phyloP scores from a whole-genome alignment of 2,329 filamentous ascomycete species.

The Pseudogymnoascus sp. region DNA sequence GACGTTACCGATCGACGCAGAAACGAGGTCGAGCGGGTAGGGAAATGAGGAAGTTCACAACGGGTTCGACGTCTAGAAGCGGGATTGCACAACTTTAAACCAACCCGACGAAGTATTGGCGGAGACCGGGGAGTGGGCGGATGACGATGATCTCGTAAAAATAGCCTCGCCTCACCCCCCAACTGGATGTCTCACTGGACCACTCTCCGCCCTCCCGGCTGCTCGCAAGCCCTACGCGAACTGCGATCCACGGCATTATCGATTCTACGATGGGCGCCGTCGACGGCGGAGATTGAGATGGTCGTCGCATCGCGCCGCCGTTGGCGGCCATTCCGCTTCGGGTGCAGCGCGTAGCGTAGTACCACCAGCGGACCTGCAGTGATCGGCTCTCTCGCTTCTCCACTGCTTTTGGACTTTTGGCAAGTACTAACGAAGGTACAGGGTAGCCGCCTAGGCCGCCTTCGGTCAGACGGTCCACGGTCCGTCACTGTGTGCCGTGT shows the following conservation, averaged over 20 bases:
- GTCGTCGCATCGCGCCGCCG: not conserved
- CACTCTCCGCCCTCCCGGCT: not conserved
- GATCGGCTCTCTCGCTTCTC: not conserved
- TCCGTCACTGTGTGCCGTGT: not conserved
- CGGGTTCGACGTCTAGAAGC: not conserved
- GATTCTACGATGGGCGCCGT: not conserved
- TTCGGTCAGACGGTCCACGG: not conserved
- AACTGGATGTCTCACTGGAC: not conserved
- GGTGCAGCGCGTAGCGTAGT: not conserved
- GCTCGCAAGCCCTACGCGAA: not conserved
- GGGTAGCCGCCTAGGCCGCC: not conserved
- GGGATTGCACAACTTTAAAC: constrained; percentile 3
- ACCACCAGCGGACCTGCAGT: not conserved
- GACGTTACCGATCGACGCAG: not conserved
- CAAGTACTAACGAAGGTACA: not conserved
- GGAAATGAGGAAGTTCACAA: not conserved
- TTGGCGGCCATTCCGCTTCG: not conserved
- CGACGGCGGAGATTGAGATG: not conserved
- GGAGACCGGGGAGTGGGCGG: not conserved
- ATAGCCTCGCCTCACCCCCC: not conserved
- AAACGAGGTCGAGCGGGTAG: not conserved
- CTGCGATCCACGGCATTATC: not conserved
- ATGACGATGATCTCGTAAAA: not conserved
- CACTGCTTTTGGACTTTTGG: not conserved
- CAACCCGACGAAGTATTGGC: not conserved